These are phyloP conservation scores for Chloranthus sessilifolius DNA, from an alignment of 164 flowering plant species.

Conservation along the genomic window DNA sequence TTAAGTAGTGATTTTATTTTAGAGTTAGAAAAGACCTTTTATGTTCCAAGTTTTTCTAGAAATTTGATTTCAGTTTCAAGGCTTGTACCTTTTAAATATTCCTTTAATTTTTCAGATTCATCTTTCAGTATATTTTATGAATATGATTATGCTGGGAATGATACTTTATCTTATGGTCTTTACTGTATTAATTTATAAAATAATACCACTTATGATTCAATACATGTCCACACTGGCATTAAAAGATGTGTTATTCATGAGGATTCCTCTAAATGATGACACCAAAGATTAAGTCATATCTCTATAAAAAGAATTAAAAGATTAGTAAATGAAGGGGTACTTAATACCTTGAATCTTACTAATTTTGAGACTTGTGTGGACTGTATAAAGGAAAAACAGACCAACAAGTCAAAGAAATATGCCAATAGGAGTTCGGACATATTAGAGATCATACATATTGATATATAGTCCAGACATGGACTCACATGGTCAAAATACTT, in stretches of 20 bases:
- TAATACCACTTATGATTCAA: slow-evolving; percentile 2
- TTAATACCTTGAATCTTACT: too few species aligned
- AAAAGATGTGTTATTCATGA: slow-evolving; percentile 12
- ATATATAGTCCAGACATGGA: too few species aligned
- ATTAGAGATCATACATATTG: too few species aligned
- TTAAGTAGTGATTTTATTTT: slow-evolving; percentile 20
- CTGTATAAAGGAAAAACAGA: too few species aligned
- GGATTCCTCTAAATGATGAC: too few species aligned
- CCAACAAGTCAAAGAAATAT: too few species aligned
- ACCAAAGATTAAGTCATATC: slow-evolving; percentile 8
- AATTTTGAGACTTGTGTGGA: too few species aligned
- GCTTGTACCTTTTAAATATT: not conserved
- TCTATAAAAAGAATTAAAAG: slow-evolving; percentile 1
- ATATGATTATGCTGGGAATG: slow-evolving; percentile 17
- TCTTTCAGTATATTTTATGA: slow-evolving; percentile 11
- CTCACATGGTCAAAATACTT: too few species aligned
- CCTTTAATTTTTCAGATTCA: slow-evolving; percentile 2
- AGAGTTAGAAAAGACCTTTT: slow-evolving; percentile 11
- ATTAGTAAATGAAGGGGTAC: too few species aligned
- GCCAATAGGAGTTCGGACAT: too few species aligned
- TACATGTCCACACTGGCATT: too few species aligned
- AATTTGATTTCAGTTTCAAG: slow-evolving; percentile 1
- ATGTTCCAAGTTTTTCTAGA: too few species aligned
- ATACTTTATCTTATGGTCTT: slow-evolving; percentile 19
- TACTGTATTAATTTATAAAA: slow-evolving; percentile 11